phyloP scores from a whole-genome alignment of 148 eudicot genomes.

The Rhododendron mucronatum region DNA sequence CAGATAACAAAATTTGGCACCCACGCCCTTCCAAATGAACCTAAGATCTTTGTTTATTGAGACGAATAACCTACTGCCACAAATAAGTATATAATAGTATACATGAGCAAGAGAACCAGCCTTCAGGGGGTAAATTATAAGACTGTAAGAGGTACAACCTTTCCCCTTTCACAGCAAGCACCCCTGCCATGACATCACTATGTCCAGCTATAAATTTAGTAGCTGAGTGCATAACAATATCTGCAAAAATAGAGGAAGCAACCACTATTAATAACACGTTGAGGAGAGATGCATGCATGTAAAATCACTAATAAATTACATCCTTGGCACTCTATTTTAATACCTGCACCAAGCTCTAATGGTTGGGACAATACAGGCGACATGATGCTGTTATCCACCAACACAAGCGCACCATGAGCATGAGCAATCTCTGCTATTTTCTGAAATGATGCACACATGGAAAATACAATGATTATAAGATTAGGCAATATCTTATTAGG shows the following conservation, averaged over 20 bases:
- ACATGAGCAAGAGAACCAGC: neutral
- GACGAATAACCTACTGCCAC: neutral
- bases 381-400: constrained; percentile 99
- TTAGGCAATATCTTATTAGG: neutral
- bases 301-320: neutral
- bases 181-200: constrained; percentile 98
- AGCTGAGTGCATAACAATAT: constrained; percentile 99
- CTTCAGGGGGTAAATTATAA: neutral
- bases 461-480: neutral
- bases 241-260: constrained; percentile 38
- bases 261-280: constrained; percentile 1
- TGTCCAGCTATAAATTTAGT: constrained; percentile 97
- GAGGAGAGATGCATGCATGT: neutral
- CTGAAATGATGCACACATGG: constrained; percentile 27
- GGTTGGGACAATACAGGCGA: constrained; percentile 92
- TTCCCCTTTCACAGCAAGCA: constrained; percentile 90
- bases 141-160: constrained; percentile 37
- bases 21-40: neutral
- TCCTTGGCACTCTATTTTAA: too few species aligned
- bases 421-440: constrained; percentile 93
- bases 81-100: neutral
- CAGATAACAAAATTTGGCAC: neutral
- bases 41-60: neutral
- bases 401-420: constrained; percentile 78
- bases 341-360: constrained; percentile 96